Base-by-base conservation (phyloP, 441 rosid species). In the Euphorbia corollata region DNA sequence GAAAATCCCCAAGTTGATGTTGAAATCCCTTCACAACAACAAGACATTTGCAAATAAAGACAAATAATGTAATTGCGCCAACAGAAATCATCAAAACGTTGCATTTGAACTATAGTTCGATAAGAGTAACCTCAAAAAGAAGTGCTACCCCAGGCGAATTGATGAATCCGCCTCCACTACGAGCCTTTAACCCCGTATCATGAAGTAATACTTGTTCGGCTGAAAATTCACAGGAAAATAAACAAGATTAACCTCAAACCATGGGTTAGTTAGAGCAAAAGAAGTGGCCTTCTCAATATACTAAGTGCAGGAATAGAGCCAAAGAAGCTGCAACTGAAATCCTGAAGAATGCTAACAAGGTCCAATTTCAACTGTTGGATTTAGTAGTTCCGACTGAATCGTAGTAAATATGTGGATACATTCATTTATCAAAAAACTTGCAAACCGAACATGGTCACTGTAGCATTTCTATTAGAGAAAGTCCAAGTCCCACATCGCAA, bases 1-100 rank as follows among this genome's bases (percentile, higher is more conserved):
- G 83, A 67, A 91, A 88, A 73, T 94, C 98, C 27, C 96, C 97
- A 9, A 94, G 84, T 34, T 83, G 94, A 78, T 89, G 88, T 72
- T 91, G 97, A 80, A 85, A 83, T 15, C 99, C 98, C 90, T 87
- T 58, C 72, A 73, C 15, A 32, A 4, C 67, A 45, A 47, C 19
- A 7, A 38, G 2, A 30, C 18, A 5, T 51, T 11, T 27, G 5
- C 20, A 59, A 22, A 51, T 20, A 0, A 22, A 34, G n/a, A 4
- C 61, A 22, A 56, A 27, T 34, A 34, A 8, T 6, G 27, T 11
- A 8, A 23, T 18, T 18, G 23, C 16, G 20, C 12, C 59, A 43
- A 45, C 0, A 34, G 13, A 50, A 59, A 3, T 12, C 43, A 59
- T 2, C 6, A n/a, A 12, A 39, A 61, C 24, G 36, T 36, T 59